Percentiles rank a stretch among this genome's conserved stretches.
Evolutionary conservation across 1,284 basidiomycete species (phyloP).

Genomic region (Moesziomyces globuligerus): DNA sequence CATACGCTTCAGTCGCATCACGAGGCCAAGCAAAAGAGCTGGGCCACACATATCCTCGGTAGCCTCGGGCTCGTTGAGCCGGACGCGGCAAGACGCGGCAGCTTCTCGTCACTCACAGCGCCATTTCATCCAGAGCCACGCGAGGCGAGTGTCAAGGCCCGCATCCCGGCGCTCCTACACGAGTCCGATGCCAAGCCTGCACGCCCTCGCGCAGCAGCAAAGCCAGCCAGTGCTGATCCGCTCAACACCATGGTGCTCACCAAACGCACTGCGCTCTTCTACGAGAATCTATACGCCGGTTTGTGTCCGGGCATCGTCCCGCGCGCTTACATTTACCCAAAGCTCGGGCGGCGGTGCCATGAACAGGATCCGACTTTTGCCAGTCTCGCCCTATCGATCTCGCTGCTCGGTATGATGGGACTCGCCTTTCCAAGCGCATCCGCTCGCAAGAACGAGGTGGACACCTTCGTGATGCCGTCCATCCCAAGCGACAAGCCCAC

Average conservation of each 20-base stretch:
- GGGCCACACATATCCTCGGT: slow-evolving; percentile 35
- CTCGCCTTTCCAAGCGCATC: slow-evolving; percentile 10
- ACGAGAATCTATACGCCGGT: slow-evolving; percentile 55
- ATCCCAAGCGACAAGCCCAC: slow-evolving; percentile 5
- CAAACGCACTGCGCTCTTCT: slow-evolving; percentile 54
- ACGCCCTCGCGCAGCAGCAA: neutral
- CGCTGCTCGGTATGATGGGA: slow-evolving; percentile 39
- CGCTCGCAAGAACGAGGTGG: neutral
- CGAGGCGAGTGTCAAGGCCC: neutral
- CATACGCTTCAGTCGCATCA: slow-evolving; percentile 23
- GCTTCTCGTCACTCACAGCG: slow-evolving; percentile 8
- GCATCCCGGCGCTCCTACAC: neutral
- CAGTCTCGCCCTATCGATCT: slow-evolving; percentile 48
- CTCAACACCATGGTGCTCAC: slow-evolving; percentile 54
- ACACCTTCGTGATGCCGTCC: slow-evolving; percentile 23
- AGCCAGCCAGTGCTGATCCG: slow-evolving; percentile 9
- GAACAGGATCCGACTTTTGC: slow-evolving; percentile 47
- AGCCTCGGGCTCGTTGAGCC: slow-evolving; percentile 25
- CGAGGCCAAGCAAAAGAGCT: slow-evolving; percentile 30
- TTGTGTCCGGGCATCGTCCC: slow-evolving; percentile 53
- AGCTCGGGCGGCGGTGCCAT: slow-evolving; percentile 45
- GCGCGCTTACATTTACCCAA: slow-evolving; percentile 45
- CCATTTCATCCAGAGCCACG: neutral
- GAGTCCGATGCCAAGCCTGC: neutral
- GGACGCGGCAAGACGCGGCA: slow-evolving; percentile 11